phyloP scores from a whole-genome alignment of 2,329 filamentous ascomycete genomes.

The Microcyclospora tardicrescens region DNA sequence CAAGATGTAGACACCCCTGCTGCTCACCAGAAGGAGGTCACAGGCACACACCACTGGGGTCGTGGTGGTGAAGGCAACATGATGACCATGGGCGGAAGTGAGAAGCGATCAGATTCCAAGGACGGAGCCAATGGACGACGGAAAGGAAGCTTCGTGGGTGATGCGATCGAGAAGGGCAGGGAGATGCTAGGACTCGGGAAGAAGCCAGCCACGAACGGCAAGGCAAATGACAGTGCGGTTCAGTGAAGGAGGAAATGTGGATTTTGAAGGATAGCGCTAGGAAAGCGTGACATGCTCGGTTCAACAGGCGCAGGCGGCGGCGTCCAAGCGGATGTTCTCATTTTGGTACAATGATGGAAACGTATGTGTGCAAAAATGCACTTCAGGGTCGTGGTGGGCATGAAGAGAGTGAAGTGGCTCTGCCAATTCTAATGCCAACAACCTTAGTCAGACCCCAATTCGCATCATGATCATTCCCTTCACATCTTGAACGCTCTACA shows the following conservation, averaged over 20 bases:
- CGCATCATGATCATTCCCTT: too few species aligned
- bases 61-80: conserved; percentile 67
- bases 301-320: too few species aligned
- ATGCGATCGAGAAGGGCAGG: conserved; percentile 41
- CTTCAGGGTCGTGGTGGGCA: too few species aligned
- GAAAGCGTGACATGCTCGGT: too few species aligned
- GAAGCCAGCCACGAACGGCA: conserved; percentile 19
- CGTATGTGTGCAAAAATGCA: too few species aligned
- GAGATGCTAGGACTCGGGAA: conserved; percentile 34
- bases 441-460: too few species aligned
- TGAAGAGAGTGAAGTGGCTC: too few species aligned
- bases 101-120: conserved; percentile 23
- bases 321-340: too few species aligned
- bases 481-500: too few species aligned
- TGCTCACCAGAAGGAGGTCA: conserved; percentile 39
- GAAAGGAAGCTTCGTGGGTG: conserved; percentile 24
- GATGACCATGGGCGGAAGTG: conserved; percentile 33
- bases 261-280: too few species aligned
- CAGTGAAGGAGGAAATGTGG: neutral
- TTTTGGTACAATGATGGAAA: too few species aligned
- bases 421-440: too few species aligned
- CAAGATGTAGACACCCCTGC: conserved; percentile 62
- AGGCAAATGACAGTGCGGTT: conserved; percentile 1
- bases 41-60: conserved; percentile 52
- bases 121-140: conserved; percentile 12